phyloP scores from a whole-genome alignment of 306 rosid genomes.

The Clitoria ternatea region DNA sequence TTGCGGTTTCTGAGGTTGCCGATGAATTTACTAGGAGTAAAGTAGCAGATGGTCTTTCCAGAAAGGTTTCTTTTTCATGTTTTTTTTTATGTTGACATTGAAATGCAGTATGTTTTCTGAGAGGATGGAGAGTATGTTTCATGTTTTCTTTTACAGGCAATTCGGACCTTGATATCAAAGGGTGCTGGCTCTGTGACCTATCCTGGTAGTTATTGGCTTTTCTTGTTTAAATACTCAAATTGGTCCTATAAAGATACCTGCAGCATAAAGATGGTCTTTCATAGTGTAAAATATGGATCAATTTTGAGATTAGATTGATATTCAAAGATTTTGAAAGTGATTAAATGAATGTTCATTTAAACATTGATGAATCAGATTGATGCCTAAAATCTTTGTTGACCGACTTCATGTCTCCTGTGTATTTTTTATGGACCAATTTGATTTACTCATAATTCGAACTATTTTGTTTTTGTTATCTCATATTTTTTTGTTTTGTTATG shows the following conservation, averaged over 20 bases:
- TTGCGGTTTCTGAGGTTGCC: conserved; percentile 12
- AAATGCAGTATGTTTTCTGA: conserved; percentile 11
- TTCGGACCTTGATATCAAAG: conserved; percentile 65
- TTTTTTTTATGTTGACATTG: conserved; percentile 12
- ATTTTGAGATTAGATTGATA: not conserved
- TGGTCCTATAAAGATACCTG: not conserved
- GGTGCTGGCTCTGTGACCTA: conserved; percentile 73
- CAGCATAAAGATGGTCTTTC: not conserved
- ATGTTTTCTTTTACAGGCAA: conserved; percentile 53
- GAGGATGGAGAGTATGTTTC: conserved; percentile 11
- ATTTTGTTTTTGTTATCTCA: not conserved
- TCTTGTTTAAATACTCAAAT: conserved; percentile 6
- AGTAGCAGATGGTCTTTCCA: conserved; percentile 68
- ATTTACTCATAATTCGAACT: not conserved
- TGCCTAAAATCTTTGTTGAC: not conserved
- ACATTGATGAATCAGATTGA: not conserved
- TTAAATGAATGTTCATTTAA: not conserved
- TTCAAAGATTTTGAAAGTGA: not conserved
- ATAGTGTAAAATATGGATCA: not conserved
- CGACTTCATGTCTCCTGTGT: not conserved
- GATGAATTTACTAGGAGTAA: conserved; percentile 60
- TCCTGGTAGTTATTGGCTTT: conserved; percentile 49
- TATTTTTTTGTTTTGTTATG: not conserved
- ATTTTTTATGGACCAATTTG: not conserved
- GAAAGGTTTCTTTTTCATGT: conserved; percentile 48